A percentile compares a stretch with the other conserved stretches of the same genome.
Evolutionary conservation across 2,329 filamentous ascomycete species (phyloP).

Genomic region (Penicillium sclerotigenum): DNA sequence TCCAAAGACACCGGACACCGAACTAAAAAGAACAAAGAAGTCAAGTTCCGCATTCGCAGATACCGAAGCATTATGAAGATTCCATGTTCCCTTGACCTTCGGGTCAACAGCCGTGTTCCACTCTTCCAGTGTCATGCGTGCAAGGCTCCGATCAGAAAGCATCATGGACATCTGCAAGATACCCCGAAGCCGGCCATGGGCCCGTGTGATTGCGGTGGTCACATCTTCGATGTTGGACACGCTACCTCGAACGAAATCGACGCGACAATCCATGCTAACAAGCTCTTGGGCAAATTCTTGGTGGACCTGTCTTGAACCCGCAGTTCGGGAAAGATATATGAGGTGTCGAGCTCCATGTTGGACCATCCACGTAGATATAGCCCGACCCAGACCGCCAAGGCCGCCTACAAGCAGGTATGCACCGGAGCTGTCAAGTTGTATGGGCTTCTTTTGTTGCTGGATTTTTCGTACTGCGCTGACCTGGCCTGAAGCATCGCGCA

Average conservation of each 20-base stretch:
- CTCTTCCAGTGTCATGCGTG: conserved; percentile 12
- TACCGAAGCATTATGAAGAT: conserved; percentile 11
- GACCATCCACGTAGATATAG: conserved; percentile 36
- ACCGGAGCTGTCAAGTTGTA: not conserved
- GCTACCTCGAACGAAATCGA: conserved; percentile 18
- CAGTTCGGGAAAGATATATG: conserved; percentile 36
- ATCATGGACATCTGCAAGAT: conserved; percentile 28
- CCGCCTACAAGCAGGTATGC: conserved; percentile 41
- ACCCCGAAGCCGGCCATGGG: conserved; percentile 15
- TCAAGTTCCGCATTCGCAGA: conserved; percentile 28
- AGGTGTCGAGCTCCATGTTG: conserved; percentile 36
- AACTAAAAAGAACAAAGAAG: conserved; percentile 45
- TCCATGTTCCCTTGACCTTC: conserved; percentile 21
- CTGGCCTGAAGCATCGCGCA: not conserved
- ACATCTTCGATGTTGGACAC: conserved; percentile 22
- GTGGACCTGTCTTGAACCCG: conserved; percentile 14
- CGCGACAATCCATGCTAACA: conserved; percentile 20
- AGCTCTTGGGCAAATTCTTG: conserved; percentile 25
- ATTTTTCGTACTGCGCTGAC: not conserved
- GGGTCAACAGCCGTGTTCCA: conserved; percentile 16
- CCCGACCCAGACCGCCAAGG: conserved; percentile 41
- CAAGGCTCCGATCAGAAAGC: conserved; percentile 16
- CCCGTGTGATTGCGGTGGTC: conserved; percentile 10
- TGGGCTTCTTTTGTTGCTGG: not conserved
- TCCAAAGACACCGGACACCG: conserved; percentile 33